Evolutionary conservation across 75 land plant species (phyloP).

Genomic region (Gnetum montanum): DNA sequence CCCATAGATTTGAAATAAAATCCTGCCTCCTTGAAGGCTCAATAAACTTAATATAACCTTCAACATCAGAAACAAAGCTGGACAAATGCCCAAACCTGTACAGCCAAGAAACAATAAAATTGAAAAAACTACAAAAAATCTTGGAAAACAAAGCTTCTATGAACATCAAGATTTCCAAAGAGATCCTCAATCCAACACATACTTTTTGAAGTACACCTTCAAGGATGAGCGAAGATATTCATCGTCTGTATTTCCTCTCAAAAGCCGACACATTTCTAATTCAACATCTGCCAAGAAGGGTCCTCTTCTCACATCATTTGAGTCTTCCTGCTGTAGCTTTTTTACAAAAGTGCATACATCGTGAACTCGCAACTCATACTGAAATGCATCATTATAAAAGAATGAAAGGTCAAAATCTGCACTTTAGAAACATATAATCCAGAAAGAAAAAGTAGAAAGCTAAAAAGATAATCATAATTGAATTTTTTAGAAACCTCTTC

Average conservation of each 20-base stretch:
- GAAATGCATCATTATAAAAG: conserved; percentile 10
- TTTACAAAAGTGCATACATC: conserved; percentile 36
- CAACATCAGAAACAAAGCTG: conserved; percentile 74
- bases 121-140: too few species aligned
- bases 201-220: conserved; percentile 62
- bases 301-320: conserved; percentile 37
- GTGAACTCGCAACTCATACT: conserved; percentile 59
- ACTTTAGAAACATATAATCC: not conserved
- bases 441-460: not conserved
- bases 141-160: too few species aligned
- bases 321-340: conserved; percentile 32
- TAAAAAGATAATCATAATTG: too few species aligned
- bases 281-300: conserved; percentile 80
- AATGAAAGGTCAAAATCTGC: not conserved
- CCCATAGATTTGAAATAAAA: conserved; percentile 16
- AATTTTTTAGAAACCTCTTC: too few species aligned
- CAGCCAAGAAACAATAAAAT: not conserved
- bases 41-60: conserved; percentile 30
- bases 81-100: conserved; percentile 86
- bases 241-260: conserved; percentile 30
- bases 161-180: too few species aligned
- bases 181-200: too few species aligned
- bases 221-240: conserved; percentile 34
- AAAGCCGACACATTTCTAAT: conserved; percentile 36
- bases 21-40: conserved; percentile 14